Evolutionary conservation across 2,329 filamentous ascomycete genomes (phyloP).

Genomic region (Alternaria brassicae): DNA sequence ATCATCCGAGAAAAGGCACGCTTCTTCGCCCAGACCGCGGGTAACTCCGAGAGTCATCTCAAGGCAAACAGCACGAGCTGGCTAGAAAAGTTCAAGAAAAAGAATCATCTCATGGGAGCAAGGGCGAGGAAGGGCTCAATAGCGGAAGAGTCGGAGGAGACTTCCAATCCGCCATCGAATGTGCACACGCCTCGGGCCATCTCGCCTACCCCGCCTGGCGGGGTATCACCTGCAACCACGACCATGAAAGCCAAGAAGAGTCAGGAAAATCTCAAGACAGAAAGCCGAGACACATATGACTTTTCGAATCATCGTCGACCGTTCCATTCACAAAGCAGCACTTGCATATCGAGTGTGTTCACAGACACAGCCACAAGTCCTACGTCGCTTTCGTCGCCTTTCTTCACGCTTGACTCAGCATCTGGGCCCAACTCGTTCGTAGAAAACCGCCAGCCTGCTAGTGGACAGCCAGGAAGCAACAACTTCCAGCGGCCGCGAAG

Average conservation of each 20-base stretch:
- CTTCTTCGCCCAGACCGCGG: conserved; percentile 78
- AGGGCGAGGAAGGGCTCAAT: conserved; percentile 63
- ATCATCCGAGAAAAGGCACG: conserved; percentile 84
- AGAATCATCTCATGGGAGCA: conserved; percentile 69
- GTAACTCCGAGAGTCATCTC: conserved; percentile 72
- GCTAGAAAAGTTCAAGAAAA: conserved; percentile 96
- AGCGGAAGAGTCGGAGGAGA: conserved; percentile 72
- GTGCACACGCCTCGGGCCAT: conserved; percentile 69
- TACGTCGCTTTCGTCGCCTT: conserved; percentile 73
- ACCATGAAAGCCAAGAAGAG: conserved; percentile 68
- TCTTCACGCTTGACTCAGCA: conserved; percentile 79
- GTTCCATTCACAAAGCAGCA: conserved; percentile 69
- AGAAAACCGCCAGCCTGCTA: conserved; percentile 57
- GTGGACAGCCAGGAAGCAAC: conserved; percentile 56
- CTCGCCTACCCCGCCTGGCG: conserved; percentile 77
- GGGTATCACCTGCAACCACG: conserved; percentile 72
- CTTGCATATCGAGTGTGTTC: conserved; percentile 71
- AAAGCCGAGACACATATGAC: conserved; percentile 65
- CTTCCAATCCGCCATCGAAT: conserved; percentile 64
- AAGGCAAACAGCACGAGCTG: conserved; percentile 77
- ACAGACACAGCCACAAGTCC: conserved; percentile 75
- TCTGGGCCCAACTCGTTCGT: conserved; percentile 68
- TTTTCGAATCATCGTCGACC: conserved; percentile 67
- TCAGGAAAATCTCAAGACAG: conserved; percentile 69
- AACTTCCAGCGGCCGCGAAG: conserved; percentile 78